A percentile compares a stretch with the other conserved stretches of the same genome.
These are phyloP conservation scores for Xylaria sp. DNA, from an alignment of 2,329 filamentous ascomycete species.

Conservation along the genomic window DNA sequence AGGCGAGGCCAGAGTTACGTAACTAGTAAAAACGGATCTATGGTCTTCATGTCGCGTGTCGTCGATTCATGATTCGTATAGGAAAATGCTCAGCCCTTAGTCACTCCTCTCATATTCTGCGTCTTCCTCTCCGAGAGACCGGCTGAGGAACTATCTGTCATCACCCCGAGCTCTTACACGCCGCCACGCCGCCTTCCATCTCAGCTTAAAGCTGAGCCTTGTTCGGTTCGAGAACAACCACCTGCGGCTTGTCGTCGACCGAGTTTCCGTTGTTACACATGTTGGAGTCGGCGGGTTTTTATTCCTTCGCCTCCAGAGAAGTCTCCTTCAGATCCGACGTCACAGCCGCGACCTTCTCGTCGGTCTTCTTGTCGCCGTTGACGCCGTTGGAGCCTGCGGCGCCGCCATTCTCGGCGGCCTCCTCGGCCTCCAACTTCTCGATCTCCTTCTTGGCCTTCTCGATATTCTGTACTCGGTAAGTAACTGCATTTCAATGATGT, in stretches of 20 bases:
- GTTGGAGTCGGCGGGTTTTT: constrained; percentile 34
- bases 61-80: no score
- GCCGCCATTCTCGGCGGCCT: constrained; percentile 52
- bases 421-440: constrained; percentile 77
- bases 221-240: not conserved
- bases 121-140: no score
- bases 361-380: constrained; percentile 50
- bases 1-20: no score
- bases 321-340: constrained; percentile 55
- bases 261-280: constrained; percentile 1
- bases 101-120: no score
- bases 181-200: not conserved
- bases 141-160: no score
- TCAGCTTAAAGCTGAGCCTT: not conserved
- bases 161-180: not conserved
- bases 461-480: constrained; percentile 72
- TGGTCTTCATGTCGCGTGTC: no score
- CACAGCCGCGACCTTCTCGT: constrained; percentile 57
- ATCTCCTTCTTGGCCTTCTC: constrained; percentile 97
- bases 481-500: constrained; percentile 3
- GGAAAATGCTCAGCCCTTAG: no score
- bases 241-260: not conserved
- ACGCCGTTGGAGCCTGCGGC: constrained; percentile 47
- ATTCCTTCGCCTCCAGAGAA: constrained; percentile 57
- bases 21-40: no score